phyloP scores from a whole-genome alignment of 2,329 filamentous ascomycete species.

The Ophioceras dolichostomum region DNA sequence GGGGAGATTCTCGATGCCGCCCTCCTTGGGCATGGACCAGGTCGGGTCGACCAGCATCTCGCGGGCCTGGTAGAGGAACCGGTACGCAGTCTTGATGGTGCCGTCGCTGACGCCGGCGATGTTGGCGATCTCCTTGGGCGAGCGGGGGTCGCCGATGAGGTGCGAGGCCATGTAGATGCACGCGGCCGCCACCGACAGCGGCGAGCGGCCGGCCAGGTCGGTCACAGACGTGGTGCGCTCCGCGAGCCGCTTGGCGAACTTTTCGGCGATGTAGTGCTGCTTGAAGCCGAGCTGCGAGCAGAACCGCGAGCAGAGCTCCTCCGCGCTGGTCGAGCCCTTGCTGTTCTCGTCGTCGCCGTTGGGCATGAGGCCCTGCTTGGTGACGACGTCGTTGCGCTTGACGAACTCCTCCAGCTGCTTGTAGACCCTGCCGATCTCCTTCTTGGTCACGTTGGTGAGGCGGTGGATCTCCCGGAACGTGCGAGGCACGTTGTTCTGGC shows the following conservation, averaged over 20 bases:
- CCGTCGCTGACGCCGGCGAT: slow-evolving; percentile 90
- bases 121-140: slow-evolving; percentile 74
- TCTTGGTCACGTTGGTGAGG: slow-evolving; percentile 87
- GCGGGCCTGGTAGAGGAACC: slow-evolving; percentile 65
- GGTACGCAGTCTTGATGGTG: slow-evolving; percentile 93
- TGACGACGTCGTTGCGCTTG: slow-evolving; percentile 43
- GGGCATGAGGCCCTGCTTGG: slow-evolving; percentile 11
- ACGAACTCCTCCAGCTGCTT: slow-evolving; percentile 81
- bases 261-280: slow-evolving; percentile 60
- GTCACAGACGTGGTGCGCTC: slow-evolving; percentile 65
- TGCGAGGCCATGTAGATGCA: slow-evolving; percentile 95
- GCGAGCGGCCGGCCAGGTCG: slow-evolving; percentile 82
- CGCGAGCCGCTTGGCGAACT: slow-evolving; percentile 68
- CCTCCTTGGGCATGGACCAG: slow-evolving; percentile 48
- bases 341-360: slow-evolving; percentile 47
- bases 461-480: slow-evolving; percentile 93
- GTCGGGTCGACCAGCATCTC: slow-evolving; percentile 40
- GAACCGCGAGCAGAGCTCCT: slow-evolving; percentile 79
- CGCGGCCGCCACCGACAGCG: slow-evolving; percentile 84
- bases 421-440: slow-evolving; percentile 94
- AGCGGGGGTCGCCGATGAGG: slow-evolving; percentile 66
- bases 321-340: slow-evolving; percentile 65
- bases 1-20: slow-evolving; percentile 60
- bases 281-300: slow-evolving; percentile 71
- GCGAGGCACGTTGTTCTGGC: slow-evolving; percentile 73